Evolutionary conservation across 163 green algal species (phyloP), one percentile per base, ranked within the genome.

Genomic region (Scenedesmus sp.): DNA sequence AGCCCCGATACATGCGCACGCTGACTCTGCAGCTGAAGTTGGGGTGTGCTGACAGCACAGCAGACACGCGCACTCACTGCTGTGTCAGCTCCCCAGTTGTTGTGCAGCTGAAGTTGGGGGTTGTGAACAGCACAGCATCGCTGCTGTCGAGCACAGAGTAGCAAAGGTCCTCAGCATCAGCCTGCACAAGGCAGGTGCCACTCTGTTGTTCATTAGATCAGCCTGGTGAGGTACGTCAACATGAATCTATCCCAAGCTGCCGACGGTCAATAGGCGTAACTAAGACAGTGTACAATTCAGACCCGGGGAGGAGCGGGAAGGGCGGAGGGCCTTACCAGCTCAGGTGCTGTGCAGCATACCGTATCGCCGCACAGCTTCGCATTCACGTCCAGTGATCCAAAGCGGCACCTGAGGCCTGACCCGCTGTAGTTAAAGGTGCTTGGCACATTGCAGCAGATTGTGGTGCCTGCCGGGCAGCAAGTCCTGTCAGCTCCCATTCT

Each of bases 381-480:
- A 13, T 76, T 76, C 33, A 91, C 87, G 26, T 91, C 87, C 22
- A 30, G 53, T 37, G 35, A n/a, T 7, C 53, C 76, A 72, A 91
- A 91, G 1, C 87, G 87, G 76, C 87, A 91, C 18, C 76, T 22
- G 7, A 91, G 76, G 18, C 86, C 86, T 42, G 81, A 49, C 3
- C 20, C n/a, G 22, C 30, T 37, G 3, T 5, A 35, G 6, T 51
- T 3, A 33, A 42, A 18, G 26, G 22, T 59, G 13, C 33, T 22
- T 40, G 82, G 82, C 59, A 82, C 42, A 81, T 12, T 81, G 84
- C 84, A 89, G 61, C 84, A 89, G 4, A 89, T 1, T 6, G 24
- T 68, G 79, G 18, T 49, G 73, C 73, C 73, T 24, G 73, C 35
- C 0, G 73, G 73, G 73, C 73, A 83, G 73, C 37, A 46, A 49